Conservation (phyloP, 2,329 filamentous ascomycete species). For the Ophiosphaerella narmari region DNA sequence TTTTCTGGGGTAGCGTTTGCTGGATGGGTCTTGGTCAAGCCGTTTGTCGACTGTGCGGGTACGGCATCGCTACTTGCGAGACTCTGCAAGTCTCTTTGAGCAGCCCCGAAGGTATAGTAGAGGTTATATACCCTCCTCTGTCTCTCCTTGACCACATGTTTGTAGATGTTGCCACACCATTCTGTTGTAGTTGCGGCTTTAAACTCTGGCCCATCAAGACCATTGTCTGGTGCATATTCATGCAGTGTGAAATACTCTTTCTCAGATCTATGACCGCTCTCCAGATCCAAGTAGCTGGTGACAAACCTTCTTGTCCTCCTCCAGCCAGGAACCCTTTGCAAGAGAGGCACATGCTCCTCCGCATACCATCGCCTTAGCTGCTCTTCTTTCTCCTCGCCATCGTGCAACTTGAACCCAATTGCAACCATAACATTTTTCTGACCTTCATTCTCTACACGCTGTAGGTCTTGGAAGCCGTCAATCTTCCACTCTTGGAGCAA, state of each 20-base stretch:
- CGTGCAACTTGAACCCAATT: conserved; percentile 63
- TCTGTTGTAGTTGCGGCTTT: conserved; percentile 66
- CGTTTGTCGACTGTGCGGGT: conserved; percentile 58
- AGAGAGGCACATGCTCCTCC: conserved; percentile 73
- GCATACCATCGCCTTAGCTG: conserved; percentile 71
- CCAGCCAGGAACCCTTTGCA: conserved; percentile 79
- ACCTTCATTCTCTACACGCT: conserved; percentile 63
- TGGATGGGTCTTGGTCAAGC: conserved; percentile 60
- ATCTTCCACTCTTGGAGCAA: conserved; percentile 61
- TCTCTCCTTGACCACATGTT: conserved; percentile 62
- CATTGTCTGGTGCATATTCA: conserved; percentile 72
- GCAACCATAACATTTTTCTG: conserved; percentile 62
- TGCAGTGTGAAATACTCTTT: conserved; percentile 68
- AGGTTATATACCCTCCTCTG: conserved; percentile 68
- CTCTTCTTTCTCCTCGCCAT: conserved; percentile 56
- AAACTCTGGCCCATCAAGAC: conserved; percentile 67
- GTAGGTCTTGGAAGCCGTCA: conserved; percentile 62
- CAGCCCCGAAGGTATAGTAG: conserved; percentile 80
- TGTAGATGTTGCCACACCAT: conserved; percentile 64
- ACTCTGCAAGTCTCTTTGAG: conserved; percentile 68
- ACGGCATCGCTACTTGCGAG: conserved; percentile 57
- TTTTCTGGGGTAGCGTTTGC: conserved; percentile 34
- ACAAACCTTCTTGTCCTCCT: conserved; percentile 72
- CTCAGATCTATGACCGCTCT: conserved; percentile 44
- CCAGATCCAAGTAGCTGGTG: conserved; percentile 61